Conservation (phyloP, 2,329 filamentous ascomycete species). For the Cyphellophora europaea region DNA sequence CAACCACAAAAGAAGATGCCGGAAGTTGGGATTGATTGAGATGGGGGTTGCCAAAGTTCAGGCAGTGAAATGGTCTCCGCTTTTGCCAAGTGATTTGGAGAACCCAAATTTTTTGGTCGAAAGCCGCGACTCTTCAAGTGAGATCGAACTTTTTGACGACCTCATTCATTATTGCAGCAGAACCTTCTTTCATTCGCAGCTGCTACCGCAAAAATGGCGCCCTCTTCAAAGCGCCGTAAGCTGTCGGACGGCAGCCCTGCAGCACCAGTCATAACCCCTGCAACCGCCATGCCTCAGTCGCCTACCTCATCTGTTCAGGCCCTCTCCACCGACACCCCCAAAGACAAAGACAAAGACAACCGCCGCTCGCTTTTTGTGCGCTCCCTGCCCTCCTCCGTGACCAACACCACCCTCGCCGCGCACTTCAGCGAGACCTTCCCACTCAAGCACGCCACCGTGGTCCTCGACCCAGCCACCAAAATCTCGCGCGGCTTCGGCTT, state of each 20-base stretch:
- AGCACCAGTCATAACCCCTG: conserved; percentile 10
- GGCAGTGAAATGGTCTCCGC: too few relatives aligned
- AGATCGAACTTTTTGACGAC: too few relatives aligned
- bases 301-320: conserved; percentile 25
- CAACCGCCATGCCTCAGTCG: background rate
- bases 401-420: conserved; percentile 71
- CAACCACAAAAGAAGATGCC: too few relatives aligned
- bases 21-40: too few relatives aligned
- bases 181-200: too few relatives aligned
- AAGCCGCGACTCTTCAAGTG: too few relatives aligned
- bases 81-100: too few relatives aligned
- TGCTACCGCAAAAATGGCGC: too few relatives aligned
- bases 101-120: too few relatives aligned
- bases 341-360: conserved; percentile 20
- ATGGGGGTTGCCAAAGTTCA: too few relatives aligned
- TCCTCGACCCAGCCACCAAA: conserved; percentile 77
- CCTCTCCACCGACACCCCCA: conserved; percentile 15
- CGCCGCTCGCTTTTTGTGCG: conserved; percentile 79
- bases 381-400: conserved; percentile 68
- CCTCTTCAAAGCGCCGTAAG: conserved; percentile 27
- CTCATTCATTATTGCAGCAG: too few relatives aligned
- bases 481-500: conserved; percentile 89
- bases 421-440: conserved; percentile 93
- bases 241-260: conserved; percentile 18
- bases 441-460: conserved; percentile 91